Conservation (phyloP, 2,329 filamentous ascomycete genomes). For the Colletotrichum chlorophyti region DNA sequence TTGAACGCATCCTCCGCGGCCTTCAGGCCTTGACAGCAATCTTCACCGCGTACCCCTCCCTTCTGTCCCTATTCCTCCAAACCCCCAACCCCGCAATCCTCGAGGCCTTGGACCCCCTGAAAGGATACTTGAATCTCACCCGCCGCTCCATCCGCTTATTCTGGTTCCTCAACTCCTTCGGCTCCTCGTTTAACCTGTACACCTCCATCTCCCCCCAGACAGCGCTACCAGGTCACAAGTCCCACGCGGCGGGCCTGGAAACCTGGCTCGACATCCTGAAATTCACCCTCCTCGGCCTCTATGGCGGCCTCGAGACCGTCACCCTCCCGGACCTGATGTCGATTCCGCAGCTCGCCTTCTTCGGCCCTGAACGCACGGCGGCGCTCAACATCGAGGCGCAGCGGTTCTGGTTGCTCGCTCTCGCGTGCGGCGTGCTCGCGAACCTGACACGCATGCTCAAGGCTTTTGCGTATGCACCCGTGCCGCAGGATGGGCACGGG, state of each 20-base stretch:
- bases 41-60: constrained; percentile 50
- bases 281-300: constrained; percentile 68
- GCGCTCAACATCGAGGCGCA: constrained; percentile 65
- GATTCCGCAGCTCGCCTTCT: constrained; percentile 54
- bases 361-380: constrained; percentile 56
- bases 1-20: constrained; percentile 67
- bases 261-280: constrained; percentile 61
- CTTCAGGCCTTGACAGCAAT: constrained; percentile 60
- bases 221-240: constrained; percentile 13
- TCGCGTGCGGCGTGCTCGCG: constrained; percentile 57
- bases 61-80: constrained; percentile 42
- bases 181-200: constrained; percentile 54
- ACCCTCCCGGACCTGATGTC: constrained; percentile 65
- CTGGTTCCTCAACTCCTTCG: constrained; percentile 69
- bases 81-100: constrained; percentile 9
- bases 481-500: constrained; percentile 39
- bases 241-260: constrained; percentile 34
- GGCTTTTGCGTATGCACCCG: constrained; percentile 42
- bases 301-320: constrained; percentile 70
- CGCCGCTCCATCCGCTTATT: constrained; percentile 73
- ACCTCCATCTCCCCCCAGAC: constrained; percentile 30
- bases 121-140: constrained; percentile 51
- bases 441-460: constrained; percentile 49
- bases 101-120: constrained; percentile 42
- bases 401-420: constrained; percentile 72